Evolutionary conservation across 208 protist species (phyloP).

Genomic region (Acanthamoeba royreba): DNA sequence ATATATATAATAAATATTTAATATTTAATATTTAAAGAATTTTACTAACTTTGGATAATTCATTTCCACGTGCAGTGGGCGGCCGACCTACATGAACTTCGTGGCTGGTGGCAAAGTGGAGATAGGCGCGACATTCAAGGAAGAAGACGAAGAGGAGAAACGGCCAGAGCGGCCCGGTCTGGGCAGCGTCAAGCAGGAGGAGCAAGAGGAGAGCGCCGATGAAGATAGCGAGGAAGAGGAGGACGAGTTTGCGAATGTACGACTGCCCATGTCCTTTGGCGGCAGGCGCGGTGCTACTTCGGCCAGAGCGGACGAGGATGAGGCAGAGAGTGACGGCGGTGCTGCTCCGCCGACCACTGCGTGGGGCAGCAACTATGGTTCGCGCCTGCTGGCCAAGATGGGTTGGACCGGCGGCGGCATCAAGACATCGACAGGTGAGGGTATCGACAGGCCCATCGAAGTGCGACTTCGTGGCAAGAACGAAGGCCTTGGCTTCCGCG

Average conservation of each 20-base stretch:
- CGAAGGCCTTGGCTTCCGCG: background rate
- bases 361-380: background rate
- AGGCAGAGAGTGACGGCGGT: background rate
- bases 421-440: conserved; percentile 30
- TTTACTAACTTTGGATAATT: too few species aligned
- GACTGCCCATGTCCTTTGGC: background rate
- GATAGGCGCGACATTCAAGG: background rate
- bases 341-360: background rate
- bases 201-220: background rate
- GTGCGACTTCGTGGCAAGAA: conserved; percentile 11
- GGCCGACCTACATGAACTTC: background rate
- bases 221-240: background rate
- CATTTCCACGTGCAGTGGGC: too few species aligned
- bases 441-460: conserved; percentile 20
- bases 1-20: too few species aligned
- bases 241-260: background rate
- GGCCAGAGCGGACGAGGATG: background rate
- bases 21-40: too few species aligned
- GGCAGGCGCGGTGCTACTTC: background rate
- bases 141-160: background rate
- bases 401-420: conserved; percentile 37
- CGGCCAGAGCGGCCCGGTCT: background rate
- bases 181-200: background rate
- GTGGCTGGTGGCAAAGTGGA: background rate
- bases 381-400: conserved; percentile 38